These are phyloP conservation scores for Fraxinus americana DNA, from an alignment of 257 asterid genomes.

Conservation along the genomic window DNA sequence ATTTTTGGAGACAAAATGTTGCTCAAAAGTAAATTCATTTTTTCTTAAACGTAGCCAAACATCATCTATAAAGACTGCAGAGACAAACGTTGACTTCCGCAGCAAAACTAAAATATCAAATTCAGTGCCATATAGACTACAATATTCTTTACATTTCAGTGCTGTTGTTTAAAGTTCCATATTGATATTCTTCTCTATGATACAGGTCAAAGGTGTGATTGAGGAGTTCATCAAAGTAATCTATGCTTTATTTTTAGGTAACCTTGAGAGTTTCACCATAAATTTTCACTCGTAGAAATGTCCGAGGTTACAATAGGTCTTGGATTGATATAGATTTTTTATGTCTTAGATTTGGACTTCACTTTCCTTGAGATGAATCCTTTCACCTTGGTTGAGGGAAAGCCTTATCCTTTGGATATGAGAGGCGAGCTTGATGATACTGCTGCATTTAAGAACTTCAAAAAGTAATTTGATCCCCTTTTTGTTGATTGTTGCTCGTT, in stretches of 20 bases:
- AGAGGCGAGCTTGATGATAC: conserved; percentile 98
- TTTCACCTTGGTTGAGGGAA: conserved; percentile 83
- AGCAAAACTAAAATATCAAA: background rate
- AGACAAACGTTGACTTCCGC: background rate
- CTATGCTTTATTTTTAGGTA: conserved; percentile 72
- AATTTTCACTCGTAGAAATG: background rate
- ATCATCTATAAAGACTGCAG: background rate
- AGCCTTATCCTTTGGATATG: conserved; percentile 96
- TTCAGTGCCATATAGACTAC: background rate
- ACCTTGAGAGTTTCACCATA: conserved; percentile 1
- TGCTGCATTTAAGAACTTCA: conserved; percentile 95
- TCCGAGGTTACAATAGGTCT: background rate
- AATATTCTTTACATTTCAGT: background rate
- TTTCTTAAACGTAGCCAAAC: background rate
- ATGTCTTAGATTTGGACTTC: conserved; percentile 78
- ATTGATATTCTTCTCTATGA: conserved; percentile 19
- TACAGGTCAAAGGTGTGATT: conserved; percentile 72
- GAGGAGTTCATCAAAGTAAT: conserved; percentile 75
- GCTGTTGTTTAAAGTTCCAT: background rate
- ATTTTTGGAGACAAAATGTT: background rate
- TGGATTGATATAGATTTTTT: conserved; percentile 3
- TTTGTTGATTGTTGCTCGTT: conserved; percentile 8
- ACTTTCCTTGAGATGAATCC: conserved; percentile 98
- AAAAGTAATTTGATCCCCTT: conserved; percentile 49
- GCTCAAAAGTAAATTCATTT: background rate